These are phyloP conservation scores for Phytophthora pini DNA, from an alignment of 352 stramenopile genomes.

Conservation along the genomic window DNA sequence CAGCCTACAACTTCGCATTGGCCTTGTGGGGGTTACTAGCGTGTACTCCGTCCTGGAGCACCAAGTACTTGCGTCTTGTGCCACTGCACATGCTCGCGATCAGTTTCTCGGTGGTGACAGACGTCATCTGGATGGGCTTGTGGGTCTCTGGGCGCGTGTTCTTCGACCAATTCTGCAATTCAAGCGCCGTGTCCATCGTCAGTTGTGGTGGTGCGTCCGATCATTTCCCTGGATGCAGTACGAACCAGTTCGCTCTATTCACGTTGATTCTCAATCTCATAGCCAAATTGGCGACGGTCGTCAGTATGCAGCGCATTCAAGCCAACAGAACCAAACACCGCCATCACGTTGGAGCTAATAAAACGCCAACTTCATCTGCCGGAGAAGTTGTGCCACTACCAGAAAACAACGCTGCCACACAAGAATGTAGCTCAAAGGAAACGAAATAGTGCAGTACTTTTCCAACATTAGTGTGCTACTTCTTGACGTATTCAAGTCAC, in stretches of 20 bases:
- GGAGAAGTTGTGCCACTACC: slow-evolving; percentile 27
- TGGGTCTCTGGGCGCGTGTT: slow-evolving; percentile 80
- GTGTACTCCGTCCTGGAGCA: slow-evolving; percentile 58
- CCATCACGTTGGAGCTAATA: slow-evolving; percentile 13
- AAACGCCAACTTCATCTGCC: slow-evolving; percentile 2
- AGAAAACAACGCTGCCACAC: not conserved
- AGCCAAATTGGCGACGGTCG: slow-evolving; percentile 52
- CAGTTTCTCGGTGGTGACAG: slow-evolving; percentile 64
- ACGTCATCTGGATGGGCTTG: slow-evolving; percentile 79
- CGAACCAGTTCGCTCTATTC: slow-evolving; percentile 77
- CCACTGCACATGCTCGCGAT: slow-evolving; percentile 61
- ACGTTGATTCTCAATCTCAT: slow-evolving; percentile 64
- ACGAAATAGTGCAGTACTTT: not conserved
- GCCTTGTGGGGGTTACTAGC: slow-evolving; percentile 72
- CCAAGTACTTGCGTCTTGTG: slow-evolving; percentile 52
- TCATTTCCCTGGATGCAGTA: slow-evolving; percentile 72
- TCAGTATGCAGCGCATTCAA: slow-evolving; percentile 59
- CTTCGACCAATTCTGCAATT: slow-evolving; percentile 76
- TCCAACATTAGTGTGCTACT: not conserved
- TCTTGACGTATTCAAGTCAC: too few species aligned
- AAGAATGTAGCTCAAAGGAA: slow-evolving; percentile 12
- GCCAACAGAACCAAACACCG: slow-evolving; percentile 28
- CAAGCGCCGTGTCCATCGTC: slow-evolving; percentile 64
- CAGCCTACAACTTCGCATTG: slow-evolving; percentile 81
- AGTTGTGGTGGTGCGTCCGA: slow-evolving; percentile 67